These are phyloP conservation scores for Stentor roeselii DNA, from an alignment of 73 alveolate species.

Conservation along the genomic window DNA sequence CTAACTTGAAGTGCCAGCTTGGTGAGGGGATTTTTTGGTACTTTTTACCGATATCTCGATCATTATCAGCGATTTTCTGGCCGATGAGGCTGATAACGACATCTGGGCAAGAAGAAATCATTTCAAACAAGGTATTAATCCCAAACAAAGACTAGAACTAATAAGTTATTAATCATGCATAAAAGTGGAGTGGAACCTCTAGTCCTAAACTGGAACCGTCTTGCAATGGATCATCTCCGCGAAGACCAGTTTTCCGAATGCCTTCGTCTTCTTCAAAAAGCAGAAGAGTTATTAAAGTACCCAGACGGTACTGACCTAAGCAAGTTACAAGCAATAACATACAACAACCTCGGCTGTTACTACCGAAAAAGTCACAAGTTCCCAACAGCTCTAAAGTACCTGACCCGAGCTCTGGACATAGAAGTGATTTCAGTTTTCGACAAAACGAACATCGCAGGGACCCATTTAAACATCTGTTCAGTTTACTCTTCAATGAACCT, in stretches of 20 bases:
- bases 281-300: not conserved
- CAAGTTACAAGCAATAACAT: constrained; percentile 21
- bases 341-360: constrained; percentile 39
- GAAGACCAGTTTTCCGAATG: not conserved
- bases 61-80: no score
- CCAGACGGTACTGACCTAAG: not conserved
- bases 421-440: constrained; percentile 1
- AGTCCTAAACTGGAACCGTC: constrained; percentile 7
- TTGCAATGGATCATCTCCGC: not conserved
- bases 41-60: no score
- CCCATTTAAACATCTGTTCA: constrained; percentile 30
- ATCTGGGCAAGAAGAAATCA: no score
- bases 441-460: constrained; percentile 28
- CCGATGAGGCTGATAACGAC: no score
- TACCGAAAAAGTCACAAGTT: constrained; percentile 30
- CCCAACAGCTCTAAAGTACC: constrained; percentile 29
- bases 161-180: not conserved
- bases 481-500: not conserved
- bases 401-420: constrained; percentile 30
- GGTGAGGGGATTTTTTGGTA: no score
- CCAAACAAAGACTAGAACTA: no score
- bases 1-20: no score
- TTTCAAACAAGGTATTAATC: no score
- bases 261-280: not conserved
- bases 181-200: not conserved